Evolutionary conservation across 805 yeast genomes (phyloP).

Genomic region (Kodamaea restingae): DNA sequence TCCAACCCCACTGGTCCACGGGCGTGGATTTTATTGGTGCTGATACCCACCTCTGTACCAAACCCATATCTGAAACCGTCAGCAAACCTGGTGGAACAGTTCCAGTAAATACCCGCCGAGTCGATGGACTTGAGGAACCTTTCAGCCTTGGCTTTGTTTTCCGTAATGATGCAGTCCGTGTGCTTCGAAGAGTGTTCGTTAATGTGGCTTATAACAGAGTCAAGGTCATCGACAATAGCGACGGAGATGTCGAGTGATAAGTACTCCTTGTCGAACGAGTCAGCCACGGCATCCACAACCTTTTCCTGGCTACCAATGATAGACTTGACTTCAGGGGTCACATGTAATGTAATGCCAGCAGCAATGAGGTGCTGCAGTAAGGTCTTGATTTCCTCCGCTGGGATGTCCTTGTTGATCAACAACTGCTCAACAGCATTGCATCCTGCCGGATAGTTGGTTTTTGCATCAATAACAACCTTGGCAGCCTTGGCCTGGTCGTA

Average conservation of each 20-base stretch:
- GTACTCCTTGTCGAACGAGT: conserved; percentile 80
- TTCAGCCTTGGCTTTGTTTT: conserved; percentile 65
- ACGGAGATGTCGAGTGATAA: conserved; percentile 81
- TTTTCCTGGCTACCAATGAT: conserved; percentile 21
- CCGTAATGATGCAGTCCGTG: conserved; percentile 89
- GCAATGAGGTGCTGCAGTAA: conserved; percentile 44
- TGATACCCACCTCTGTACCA: conserved; percentile 97
- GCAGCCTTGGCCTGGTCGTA: conserved; percentile 78
- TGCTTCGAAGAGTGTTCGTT: conserved; percentile 93
- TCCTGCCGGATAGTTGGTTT: conserved; percentile 98
- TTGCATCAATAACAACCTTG: conserved; percentile 75
- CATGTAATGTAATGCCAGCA: conserved; percentile 72
- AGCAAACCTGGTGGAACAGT: conserved; percentile 94
- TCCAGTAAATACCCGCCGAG: conserved; percentile 97
- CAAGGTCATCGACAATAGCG: conserved; percentile 51
- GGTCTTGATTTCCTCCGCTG: conserved; percentile 22
- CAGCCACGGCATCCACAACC: conserved; percentile 49
- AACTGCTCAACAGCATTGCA: conserved; percentile 95
- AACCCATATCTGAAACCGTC: conserved; percentile 98
- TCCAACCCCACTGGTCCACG: conserved; percentile 98
- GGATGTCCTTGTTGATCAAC: conserved; percentile 50
- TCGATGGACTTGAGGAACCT: conserved; percentile 80
- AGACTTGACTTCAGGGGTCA: conserved; percentile 48
- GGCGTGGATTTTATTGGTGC: conserved; percentile 95
- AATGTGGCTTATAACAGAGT: conserved; percentile 80